Base-by-base conservation (phyloP, 108 stramenopile species). In the Parmales sp. region DNA sequence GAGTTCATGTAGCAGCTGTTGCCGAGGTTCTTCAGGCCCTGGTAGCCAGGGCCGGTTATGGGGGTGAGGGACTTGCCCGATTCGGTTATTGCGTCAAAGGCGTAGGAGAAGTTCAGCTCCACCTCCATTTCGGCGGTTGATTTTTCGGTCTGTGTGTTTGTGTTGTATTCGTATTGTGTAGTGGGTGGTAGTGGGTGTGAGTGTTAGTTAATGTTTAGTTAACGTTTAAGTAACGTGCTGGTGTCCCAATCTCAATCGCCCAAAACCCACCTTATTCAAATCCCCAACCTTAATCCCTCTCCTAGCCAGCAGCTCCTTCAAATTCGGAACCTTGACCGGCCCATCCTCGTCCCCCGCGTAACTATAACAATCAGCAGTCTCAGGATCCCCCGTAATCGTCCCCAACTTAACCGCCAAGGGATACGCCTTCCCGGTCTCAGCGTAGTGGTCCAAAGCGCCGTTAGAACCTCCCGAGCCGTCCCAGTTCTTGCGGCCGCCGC, bases 391-490 rank as follows among this genome's bases (percentile, higher is more conserved):
- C 6, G 90, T 97, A 66, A 99, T 95, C 19, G 98, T 99, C 51
- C 97, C 97, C 20, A 99, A 79, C 79, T 99, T 99, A 51, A 99
- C 98, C 22, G 88, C 92, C 67, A 98, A 76, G 2, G 98, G 98
- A 72, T 92, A 97, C 64, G 81, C 75, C 37, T 83, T 71, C 13
- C 90, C 94, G 5, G 95, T 93, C 68, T 86, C 91, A 39, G 86
- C 70, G 73, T 82, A 99, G 80, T 98, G 97, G 82, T 91, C 84
- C 46, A 99, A 75, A 4, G 96, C 98, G 5, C 95, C 95, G 46
- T 93, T 91, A 19, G 90, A 82, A 8, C 98, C 98, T 31, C 93
- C 95, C 45, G 86, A 81, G 11, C 96, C 98, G 70, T 96, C 97
- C 96, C 95, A 96, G 77, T 99, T 91, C 75, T 91, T 91, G 26